A percentile compares a stretch with the other conserved stretches of the same genome.
These are phyloP conservation scores for Psidium guajava DNA, from an alignment of 345 rosid genomes.

Conservation along the genomic window DNA sequence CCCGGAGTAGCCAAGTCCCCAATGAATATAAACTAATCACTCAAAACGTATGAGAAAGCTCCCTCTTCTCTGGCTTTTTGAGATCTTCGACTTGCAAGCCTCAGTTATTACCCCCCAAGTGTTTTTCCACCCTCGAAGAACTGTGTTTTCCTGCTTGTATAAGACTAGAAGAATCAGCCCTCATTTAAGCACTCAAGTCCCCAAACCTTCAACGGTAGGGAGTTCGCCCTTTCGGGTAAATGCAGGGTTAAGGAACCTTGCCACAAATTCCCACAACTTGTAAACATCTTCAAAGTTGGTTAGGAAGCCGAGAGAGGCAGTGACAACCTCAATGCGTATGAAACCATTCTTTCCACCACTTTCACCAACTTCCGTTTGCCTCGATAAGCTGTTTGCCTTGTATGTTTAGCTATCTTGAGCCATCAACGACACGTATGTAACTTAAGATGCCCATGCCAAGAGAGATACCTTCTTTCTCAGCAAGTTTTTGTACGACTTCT, in stretches of 20 bases:
- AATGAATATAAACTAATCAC: too few species aligned
- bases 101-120: neutral
- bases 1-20: too few species aligned
- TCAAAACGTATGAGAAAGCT: neutral
- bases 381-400: conserved; percentile 56
- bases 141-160: neutral
- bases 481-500: conserved; percentile 82
- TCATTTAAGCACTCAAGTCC: conserved; percentile 21
- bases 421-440: conserved; percentile 65
- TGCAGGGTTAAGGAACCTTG: conserved; percentile 74
- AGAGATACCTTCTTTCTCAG: conserved; percentile 84
- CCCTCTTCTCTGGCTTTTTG: neutral
- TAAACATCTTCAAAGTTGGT: conserved; percentile 96
- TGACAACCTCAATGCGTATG: conserved; percentile 77
- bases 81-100: neutral
- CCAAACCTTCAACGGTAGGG: conserved; percentile 66
- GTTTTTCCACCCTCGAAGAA: neutral
- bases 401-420: conserved; percentile 30
- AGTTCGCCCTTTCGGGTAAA: conserved; percentile 60
- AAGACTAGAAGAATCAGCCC: conserved; percentile 2
- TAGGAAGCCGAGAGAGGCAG: conserved; percentile 90
- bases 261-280: conserved; percentile 80
- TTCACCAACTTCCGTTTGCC: conserved; percentile 63
- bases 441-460: conserved; percentile 86
- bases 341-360: conserved; percentile 49